Evolutionary conservation across 148 eudicot species (phyloP), one percentile per base, ranked within the genome.

Genomic region (Drosera capensis): DNA sequence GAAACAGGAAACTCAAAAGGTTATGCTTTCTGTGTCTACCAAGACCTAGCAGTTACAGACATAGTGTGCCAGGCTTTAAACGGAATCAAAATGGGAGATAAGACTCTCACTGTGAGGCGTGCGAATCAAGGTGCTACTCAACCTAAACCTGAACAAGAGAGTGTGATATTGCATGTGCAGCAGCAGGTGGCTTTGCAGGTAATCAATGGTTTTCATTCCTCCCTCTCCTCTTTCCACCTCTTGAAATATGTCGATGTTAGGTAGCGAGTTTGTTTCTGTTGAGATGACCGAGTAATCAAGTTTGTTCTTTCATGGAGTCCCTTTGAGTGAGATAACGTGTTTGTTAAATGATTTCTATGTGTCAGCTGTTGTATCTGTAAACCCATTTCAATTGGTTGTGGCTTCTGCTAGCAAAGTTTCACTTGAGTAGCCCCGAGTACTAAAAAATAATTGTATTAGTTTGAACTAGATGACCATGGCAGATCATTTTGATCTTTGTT

Each of bases 1-100:
- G 95, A 90, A 70, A 90, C 94, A 14, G 99, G 99, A 43, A 85
- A 85, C 66, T 90, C 95, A 0, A 90, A 85, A 64, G 99, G 99
- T 51, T 90, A 90, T 76, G 99, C 99, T 22, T 90, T 90, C 63
- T 90, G 99, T 52, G 95, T 90, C 40, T 90, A 90, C 53, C 71
- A 75, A 54, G 95, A 90, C 54, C 60, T 74, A 0, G 56, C 80
- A 3, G 94, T 85, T 55, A 81, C 99, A 0, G 93, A 85, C 60
- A 73, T 80, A 54, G 99, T 83, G 52, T 90, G 99, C 71, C 88
- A 80, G 49, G 94, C 99, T 43, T 71, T 90, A 3, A 85, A 85
- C 65, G 99, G 95, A 58, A 85, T 90, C 28, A 85, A 78, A 46
- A 90, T 90, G 97, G 99, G 99, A 17, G 95, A 85, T 57, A 90